phyloP scores from a whole-genome alignment of 2,329 filamentous ascomycete genomes.

The Rhynchosporium graminicola region DNA sequence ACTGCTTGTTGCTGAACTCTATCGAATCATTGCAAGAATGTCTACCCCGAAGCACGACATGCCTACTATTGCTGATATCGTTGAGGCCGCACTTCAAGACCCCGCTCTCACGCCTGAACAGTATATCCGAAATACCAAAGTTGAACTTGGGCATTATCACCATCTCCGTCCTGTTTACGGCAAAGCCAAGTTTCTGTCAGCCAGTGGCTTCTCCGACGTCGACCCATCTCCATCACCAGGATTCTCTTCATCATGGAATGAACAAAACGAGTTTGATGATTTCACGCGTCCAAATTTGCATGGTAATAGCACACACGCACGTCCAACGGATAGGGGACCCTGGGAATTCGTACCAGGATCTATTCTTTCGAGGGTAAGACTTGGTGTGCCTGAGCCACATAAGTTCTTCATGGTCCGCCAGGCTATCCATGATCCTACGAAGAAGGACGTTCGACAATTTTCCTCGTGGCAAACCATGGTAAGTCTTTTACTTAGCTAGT shows the following conservation, averaged over 20 bases:
- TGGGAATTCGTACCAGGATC: constrained; percentile 24
- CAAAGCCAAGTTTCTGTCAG: background rate
- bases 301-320: background rate
- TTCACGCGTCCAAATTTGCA: background rate
- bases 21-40: background rate
- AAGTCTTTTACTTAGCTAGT: background rate
- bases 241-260: background rate
- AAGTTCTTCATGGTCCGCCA: constrained; percentile 25
- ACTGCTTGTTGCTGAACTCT: background rate
- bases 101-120: constrained; percentile 7
- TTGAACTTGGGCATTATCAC: background rate
- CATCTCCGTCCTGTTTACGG: background rate
- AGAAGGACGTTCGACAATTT: constrained; percentile 18
- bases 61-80: constrained; percentile 1
- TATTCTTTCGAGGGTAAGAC: background rate
- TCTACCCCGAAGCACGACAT: background rate
- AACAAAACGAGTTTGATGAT: background rate
- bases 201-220: background rate
- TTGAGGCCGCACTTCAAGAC: constrained; percentile 3
- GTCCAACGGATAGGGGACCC: background rate
- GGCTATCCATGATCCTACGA: background rate
- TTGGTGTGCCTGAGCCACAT: constrained; percentile 15
- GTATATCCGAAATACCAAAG: background rate
- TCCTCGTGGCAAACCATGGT: constrained; percentile 13
- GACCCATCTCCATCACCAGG: background rate